Percentiles rank a stretch among this genome's conserved stretches.
Conservation (phyloP, 176 grass and related monocot species). For the Metroxylon sagu region DNA sequence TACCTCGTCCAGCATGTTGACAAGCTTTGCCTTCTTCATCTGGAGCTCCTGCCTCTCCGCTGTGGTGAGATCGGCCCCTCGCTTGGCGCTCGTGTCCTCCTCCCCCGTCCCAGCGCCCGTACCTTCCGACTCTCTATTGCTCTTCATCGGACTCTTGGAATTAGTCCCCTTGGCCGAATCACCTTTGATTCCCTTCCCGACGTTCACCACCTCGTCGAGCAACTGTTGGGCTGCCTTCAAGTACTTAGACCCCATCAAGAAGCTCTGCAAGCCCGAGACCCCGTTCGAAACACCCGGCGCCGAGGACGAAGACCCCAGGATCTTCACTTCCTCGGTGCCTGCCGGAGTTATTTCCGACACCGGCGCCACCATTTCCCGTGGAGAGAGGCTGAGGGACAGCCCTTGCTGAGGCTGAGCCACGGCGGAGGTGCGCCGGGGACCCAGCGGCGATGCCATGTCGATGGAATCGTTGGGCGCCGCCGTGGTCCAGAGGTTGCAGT, state of each 20-base stretch:
- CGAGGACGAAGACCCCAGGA: slow-evolving; percentile 9
- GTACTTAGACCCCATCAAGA: slow-evolving; percentile 85
- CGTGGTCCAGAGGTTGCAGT: slow-evolving; percentile 57
- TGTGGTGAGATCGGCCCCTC: slow-evolving; percentile 46
- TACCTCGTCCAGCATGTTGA: slow-evolving; percentile 98
- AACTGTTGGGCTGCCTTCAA: slow-evolving; percentile 80
- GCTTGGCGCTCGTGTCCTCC: background rate
- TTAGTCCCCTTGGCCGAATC: slow-evolving; percentile 5
- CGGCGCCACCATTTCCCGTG: slow-evolving; percentile 38
- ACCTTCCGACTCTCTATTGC: slow-evolving; percentile 9
- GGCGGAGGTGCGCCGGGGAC: background rate
- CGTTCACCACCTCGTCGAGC: slow-evolving; percentile 86
- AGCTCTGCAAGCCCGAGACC: slow-evolving; percentile 26
- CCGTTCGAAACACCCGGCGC: slow-evolving; percentile 9
- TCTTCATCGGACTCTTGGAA: slow-evolving; percentile 9
- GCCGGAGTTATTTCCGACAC: slow-evolving; percentile 42
- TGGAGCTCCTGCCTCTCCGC: slow-evolving; percentile 92
- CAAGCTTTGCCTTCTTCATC: slow-evolving; percentile 99
- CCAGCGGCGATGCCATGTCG: slow-evolving; percentile 27
- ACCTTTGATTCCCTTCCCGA: slow-evolving; percentile 46
- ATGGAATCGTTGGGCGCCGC: slow-evolving; percentile 1
- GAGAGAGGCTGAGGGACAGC: slow-evolving; percentile 80
- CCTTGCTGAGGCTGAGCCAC: slow-evolving; percentile 25
- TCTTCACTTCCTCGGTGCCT: slow-evolving; percentile 33
- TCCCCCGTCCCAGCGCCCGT: slow-evolving; percentile 29